Percentiles rank a stretch among this genome's conserved stretches.
phyloP scores from a whole-genome alignment of 768 basidiomycete species.

The Suillus placidus region DNA sequence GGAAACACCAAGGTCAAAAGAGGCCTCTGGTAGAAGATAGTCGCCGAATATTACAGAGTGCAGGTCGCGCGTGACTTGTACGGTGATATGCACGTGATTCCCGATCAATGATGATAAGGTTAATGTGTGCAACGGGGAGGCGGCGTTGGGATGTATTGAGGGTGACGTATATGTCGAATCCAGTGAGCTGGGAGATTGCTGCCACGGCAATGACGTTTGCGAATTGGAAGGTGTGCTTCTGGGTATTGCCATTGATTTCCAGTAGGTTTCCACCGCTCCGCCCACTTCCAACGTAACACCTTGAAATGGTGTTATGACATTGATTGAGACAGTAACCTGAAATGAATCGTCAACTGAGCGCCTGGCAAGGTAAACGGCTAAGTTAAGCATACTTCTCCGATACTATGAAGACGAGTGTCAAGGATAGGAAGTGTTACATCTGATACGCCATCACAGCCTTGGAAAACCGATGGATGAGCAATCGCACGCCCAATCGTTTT shows the following conservation, averaged over 20 bases:
- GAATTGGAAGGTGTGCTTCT: constrained; percentile 32
- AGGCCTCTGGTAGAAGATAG: constrained; percentile 73
- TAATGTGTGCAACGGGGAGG: constrained; percentile 55
- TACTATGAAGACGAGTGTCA: constrained; percentile 89
- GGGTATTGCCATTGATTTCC: constrained; percentile 72
- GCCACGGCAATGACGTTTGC: constrained; percentile 41
- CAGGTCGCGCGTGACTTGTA: constrained; percentile 91
- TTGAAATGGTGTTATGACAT: constrained; percentile 84
- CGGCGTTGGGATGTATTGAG: constrained; percentile 56
- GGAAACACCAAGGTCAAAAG: constrained; percentile 76
- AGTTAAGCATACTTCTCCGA: constrained; percentile 74
- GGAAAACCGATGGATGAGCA: constrained; percentile 76
- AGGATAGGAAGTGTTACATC: constrained; percentile 74
- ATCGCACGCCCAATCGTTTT: constrained; percentile 95
- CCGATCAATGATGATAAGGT: constrained; percentile 90
- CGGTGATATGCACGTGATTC: constrained; percentile 80
- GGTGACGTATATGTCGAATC: constrained; percentile 73
- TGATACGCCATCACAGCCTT: constrained; percentile 52
- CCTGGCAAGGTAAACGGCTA: neutral
- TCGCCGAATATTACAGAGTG: constrained; percentile 85
- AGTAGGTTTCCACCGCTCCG: constrained; percentile 96
- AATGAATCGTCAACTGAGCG: constrained; percentile 15
- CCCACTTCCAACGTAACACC: constrained; percentile 94
- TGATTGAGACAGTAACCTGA: constrained; percentile 87
- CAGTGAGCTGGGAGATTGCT: constrained; percentile 35